Conservation (phyloP, 192 early-diverging fungal species). For the Backusella macrospora region DNA sequence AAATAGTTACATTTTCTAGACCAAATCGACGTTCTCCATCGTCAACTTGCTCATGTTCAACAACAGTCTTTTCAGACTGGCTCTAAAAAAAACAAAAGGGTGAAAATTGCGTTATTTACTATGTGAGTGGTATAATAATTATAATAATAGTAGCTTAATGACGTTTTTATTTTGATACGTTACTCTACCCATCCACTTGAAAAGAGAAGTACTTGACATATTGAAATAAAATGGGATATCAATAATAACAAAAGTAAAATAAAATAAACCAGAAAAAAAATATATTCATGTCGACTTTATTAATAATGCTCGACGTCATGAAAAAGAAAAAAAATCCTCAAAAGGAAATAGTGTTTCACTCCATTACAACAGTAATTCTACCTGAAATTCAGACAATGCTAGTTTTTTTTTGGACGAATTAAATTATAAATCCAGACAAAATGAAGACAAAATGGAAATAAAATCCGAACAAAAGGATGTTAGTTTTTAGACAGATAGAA, state of each 20-base stretch:
- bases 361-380: no score
- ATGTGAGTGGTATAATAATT: not conserved
- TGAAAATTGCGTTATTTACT: not conserved
- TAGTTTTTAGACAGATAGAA: no score
- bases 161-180: not conserved
- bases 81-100: constrained; percentile 25
- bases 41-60: constrained; percentile 49
- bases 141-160: not conserved
- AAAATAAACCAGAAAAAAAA: not conserved
- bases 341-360: constrained; percentile 7
- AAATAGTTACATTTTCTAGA: constrained; percentile 78
- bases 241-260: not conserved
- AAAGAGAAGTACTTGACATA: constrained; percentile 47
- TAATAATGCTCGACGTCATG: constrained; percentile 1
- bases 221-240: not conserved
- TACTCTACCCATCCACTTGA: constrained; percentile 59
- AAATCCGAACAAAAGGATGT: no score
- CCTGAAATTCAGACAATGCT: no score
- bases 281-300: not conserved
- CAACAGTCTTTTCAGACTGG: constrained; percentile 43
- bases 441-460: no score
- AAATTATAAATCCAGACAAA: no score
- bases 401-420: no score
- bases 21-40: constrained; percentile 82
- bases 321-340: not conserved